Evolutionary conservation across 257 asterid species (phyloP).

Genomic region (Nicotiana attenuata): DNA sequence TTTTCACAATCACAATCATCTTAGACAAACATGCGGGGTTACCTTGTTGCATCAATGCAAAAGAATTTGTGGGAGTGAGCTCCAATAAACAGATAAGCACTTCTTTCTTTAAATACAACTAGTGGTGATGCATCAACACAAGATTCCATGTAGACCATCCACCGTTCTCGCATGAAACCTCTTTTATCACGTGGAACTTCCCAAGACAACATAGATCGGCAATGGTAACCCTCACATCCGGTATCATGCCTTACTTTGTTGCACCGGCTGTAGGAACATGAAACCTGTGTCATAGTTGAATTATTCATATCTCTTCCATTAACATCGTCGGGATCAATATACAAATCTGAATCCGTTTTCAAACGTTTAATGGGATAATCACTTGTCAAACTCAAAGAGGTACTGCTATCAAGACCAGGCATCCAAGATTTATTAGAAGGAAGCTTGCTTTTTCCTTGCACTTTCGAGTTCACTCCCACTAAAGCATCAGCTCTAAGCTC

Average conservation of each 20-base stretch:
- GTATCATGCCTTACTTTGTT: conserved; percentile 54
- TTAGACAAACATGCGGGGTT: not conserved
- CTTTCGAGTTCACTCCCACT: conserved; percentile 25
- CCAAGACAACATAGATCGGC: conserved; percentile 30
- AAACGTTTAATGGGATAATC: conserved; percentile 40
- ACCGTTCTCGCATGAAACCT: conserved; percentile 45
- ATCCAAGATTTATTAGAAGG: conserved; percentile 20
- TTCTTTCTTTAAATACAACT: conserved; percentile 52
- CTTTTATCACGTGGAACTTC: conserved; percentile 36
- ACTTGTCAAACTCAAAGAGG: conserved; percentile 21
- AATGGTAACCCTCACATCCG: conserved; percentile 33
- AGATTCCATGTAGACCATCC: conserved; percentile 75
- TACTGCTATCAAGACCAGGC: conserved; percentile 13
- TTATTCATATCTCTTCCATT: conserved; percentile 20
- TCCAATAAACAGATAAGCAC: conserved; percentile 62
- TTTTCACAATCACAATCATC: not conserved
- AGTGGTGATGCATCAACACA: conserved; percentile 98
- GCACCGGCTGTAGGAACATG: conserved; percentile 73
- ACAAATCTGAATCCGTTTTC: conserved; percentile 33
- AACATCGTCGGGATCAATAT: conserved; percentile 19
- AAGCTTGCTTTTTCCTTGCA: conserved; percentile 18
- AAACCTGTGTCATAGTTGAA: conserved; percentile 29
- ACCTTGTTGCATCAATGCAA: conserved; percentile 72
- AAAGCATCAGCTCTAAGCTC: conserved; percentile 25
- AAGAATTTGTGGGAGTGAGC: conserved; percentile 81